Percentiles rank a stretch among this genome's conserved stretches.
Conservation (phyloP, 176 grass and related monocot genomes). For the Areca catechu region DNA sequence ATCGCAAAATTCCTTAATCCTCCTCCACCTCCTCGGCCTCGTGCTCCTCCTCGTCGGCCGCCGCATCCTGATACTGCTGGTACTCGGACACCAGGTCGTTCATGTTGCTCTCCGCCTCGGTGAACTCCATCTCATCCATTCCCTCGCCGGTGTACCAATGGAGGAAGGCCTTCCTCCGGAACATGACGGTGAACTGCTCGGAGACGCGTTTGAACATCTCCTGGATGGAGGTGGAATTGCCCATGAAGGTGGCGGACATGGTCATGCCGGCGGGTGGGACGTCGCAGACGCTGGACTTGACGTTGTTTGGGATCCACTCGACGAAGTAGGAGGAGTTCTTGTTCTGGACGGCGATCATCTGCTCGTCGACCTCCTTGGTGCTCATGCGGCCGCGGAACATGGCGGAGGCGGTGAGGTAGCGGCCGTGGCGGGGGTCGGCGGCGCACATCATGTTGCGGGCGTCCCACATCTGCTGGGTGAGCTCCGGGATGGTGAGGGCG, state of each 20-base stretch:
- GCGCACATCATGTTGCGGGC: slow-evolving; percentile 81
- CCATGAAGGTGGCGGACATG: slow-evolving; percentile 21
- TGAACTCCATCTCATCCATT: slow-evolving; percentile 31
- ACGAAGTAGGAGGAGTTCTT: slow-evolving; percentile 34
- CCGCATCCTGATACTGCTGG: slow-evolving; percentile 8
- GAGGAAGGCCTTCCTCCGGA: slow-evolving; percentile 24
- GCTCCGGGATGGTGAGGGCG: slow-evolving; percentile 63
- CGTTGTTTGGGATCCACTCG: slow-evolving; percentile 33
- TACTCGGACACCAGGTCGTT: slow-evolving; percentile 13
- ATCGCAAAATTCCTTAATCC: background rate
- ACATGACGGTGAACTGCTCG: slow-evolving; percentile 30
- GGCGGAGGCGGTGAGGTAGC: slow-evolving; percentile 32
- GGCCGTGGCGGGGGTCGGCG: slow-evolving; percentile 63
- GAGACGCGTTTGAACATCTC: slow-evolving; percentile 18
- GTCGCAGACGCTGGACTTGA: slow-evolving; percentile 31
- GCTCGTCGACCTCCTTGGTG: slow-evolving; percentile 29
- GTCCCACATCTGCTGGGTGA: slow-evolving; percentile 94
- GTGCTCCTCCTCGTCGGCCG: slow-evolving; percentile 1
- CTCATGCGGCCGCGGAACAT: slow-evolving; percentile 28
- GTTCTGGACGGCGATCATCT: slow-evolving; percentile 30
- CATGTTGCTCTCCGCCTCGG: slow-evolving; percentile 28
- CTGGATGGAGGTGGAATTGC: slow-evolving; percentile 19
- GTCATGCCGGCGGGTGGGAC: slow-evolving; percentile 4
- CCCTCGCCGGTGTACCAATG: slow-evolving; percentile 26
- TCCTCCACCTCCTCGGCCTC: slow-evolving; percentile 1